A percentile compares a stretch with the other conserved stretches of the same genome.
phyloP scores from a whole-genome alignment of 352 stramenopile species.

The Globisporangium carolinianum region DNA sequence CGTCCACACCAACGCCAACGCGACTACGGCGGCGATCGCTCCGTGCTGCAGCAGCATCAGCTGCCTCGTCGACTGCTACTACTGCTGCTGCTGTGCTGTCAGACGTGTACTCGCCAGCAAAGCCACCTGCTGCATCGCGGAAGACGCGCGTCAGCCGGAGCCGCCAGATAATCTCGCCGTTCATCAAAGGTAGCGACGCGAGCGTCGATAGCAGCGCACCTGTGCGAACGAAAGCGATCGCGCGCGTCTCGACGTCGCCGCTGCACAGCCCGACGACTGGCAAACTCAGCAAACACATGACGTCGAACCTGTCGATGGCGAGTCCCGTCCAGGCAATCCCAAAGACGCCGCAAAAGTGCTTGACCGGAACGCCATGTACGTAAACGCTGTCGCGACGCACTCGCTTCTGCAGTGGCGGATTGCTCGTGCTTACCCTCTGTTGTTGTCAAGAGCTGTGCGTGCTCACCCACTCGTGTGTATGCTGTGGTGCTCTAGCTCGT shows the following conservation, averaged over 20 bases:
- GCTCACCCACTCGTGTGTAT: background rate
- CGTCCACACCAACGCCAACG: slow-evolving; percentile 1
- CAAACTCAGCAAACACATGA: slow-evolving; percentile 27
- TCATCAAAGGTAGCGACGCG: slow-evolving; percentile 8
- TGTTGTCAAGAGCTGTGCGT: background rate
- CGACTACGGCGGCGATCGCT: background rate
- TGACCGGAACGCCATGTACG: slow-evolving; percentile 10
- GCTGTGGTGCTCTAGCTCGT: slow-evolving; percentile 6
- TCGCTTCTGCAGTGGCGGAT: too few species aligned
- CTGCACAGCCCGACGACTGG: slow-evolving; percentile 34
- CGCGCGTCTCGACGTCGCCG: slow-evolving; percentile 14
- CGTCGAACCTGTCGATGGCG: slow-evolving; percentile 29
- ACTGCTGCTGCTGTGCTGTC: background rate
- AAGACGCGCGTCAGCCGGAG: slow-evolving; percentile 3
- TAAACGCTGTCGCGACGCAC: background rate
- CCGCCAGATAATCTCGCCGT: slow-evolving; percentile 10
- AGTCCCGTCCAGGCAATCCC: slow-evolving; percentile 16
- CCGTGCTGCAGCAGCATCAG: background rate
- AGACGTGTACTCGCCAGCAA: slow-evolving; percentile 3
- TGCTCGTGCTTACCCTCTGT: background rate
- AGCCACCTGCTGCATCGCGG: background rate
- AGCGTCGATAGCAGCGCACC: background rate
- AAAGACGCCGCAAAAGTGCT: slow-evolving; percentile 7
- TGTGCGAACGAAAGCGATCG: slow-evolving; percentile 4
- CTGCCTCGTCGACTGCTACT: too few species aligned